Evolutionary conservation across 495 filamentous ascomycete species (phyloP), one percentile per base, ranked within the genome.

Genomic region (Daldinia childiae): DNA sequence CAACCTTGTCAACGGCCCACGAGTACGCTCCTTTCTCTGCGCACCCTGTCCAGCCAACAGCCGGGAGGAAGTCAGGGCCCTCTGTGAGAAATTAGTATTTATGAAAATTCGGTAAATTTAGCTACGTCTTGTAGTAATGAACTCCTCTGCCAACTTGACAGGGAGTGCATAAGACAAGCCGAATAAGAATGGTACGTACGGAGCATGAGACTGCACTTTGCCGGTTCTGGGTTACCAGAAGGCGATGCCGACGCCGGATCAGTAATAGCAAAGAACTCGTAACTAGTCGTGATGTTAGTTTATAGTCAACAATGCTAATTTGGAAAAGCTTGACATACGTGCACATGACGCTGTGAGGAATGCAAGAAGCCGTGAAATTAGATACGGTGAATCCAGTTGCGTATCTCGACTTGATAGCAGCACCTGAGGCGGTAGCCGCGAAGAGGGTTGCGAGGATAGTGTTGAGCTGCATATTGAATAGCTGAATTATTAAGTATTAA

Each of bases 281-380:
- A 72, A 26, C 64, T 72, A 52, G 26, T 12, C 9, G 4, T 12
- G 11, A 41, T 30, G 19, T 58, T 50, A 63, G 60, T 70, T 9
- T 43, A 12, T 4, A 6, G 32, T 1, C 7, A 24, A 30, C 8
- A 3, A 12, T 26, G 19, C 0, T 36, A n/a, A n/a, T n/a, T 14
- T 17, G 11, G 12, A 8, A 24, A 19, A 9, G 14, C 2, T 29
- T 54, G 7, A 58, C 63, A 1, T 72, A 73, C 66, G 3, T 58
- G 71, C 71, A 73, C 34, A 62, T 12, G 41, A 73, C 55, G 27
- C 66, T 69, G 39, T 73, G 71, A 19, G 60, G 71, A 27, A 73
- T 73, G 62, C 71, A 73, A 0, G 65, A 69, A 4, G 71, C 65
- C 17, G 61, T 27, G 19, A 73, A 73, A 36, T 61, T 60, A 26